These are phyloP conservation scores for Candida nemodendra DNA, from an alignment of 805 yeast genomes.

Conservation along the genomic window DNA sequence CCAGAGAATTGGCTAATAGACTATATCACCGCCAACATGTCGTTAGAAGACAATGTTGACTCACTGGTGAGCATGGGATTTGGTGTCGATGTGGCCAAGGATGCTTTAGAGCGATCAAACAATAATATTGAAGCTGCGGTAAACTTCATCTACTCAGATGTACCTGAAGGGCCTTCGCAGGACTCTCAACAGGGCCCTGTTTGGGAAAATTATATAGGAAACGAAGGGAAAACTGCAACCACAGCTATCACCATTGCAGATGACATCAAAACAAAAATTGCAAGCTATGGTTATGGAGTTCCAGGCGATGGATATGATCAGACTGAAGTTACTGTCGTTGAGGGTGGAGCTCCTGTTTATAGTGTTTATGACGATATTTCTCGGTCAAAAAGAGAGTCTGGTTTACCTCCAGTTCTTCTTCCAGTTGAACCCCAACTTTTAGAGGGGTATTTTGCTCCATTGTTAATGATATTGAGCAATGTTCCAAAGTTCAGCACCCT, in stretches of 20 bases:
- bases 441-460: conserved; percentile 42
- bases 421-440: conserved; percentile 33
- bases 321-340: conserved; percentile 5
- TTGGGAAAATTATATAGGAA: background rate
- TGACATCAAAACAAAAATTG: conserved; percentile 23
- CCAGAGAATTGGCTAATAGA: no score
- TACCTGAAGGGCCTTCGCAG: conserved; percentile 16
- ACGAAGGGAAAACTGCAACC: conserved; percentile 15
- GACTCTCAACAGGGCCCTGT: conserved; percentile 10
- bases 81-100: conserved; percentile 23
- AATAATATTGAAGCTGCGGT: conserved; percentile 37
- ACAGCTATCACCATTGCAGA: conserved; percentile 24
- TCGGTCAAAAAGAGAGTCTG: conserved; percentile 23
- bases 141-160: conserved; percentile 33
- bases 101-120: conserved; percentile 35
- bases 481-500: conserved; percentile 34
- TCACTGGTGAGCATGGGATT: conserved; percentile 30
- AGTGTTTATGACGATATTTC: conserved; percentile 34
- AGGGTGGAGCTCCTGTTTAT: conserved; percentile 12
- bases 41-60: conserved; percentile 23
- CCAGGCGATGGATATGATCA: conserved; percentile 5
- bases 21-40: no score
- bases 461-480: conserved; percentile 39
- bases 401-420: conserved; percentile 34
- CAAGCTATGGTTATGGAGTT: conserved; percentile 19